Percentiles rank a stretch among this genome's conserved stretches.
Conservation (phyloP, 2,329 filamentous ascomycete genomes). For the Alternaria conjuncta region DNA sequence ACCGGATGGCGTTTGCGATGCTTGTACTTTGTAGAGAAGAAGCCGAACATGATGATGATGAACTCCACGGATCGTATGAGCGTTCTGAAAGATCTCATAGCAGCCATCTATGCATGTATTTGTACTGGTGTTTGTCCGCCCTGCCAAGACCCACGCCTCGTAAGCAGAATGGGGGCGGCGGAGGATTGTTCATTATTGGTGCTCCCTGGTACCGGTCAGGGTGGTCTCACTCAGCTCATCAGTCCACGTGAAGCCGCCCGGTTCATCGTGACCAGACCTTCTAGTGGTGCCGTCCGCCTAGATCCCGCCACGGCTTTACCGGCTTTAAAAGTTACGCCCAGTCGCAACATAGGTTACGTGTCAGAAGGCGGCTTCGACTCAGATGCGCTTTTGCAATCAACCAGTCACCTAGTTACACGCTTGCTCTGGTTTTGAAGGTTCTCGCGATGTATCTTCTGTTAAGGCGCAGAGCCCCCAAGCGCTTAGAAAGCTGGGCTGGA, state of each 20-base stretch:
- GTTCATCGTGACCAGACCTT: background rate
- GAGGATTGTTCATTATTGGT: background rate
- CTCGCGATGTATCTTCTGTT: no score
- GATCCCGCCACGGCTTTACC: background rate
- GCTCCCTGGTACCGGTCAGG: background rate
- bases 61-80: background rate
- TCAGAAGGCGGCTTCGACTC: background rate
- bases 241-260: background rate
- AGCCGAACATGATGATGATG: background rate
- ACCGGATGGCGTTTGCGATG: background rate
- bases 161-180: background rate
- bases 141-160: background rate
- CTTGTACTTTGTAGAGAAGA: background rate
- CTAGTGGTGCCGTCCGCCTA: background rate
- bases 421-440: no score
- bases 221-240: background rate
- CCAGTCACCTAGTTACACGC: no score
- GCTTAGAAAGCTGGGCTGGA: background rate
- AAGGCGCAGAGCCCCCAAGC: background rate
- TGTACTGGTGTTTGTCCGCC: background rate
- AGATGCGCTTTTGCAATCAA: background rate
- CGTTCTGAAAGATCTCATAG: background rate
- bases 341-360: background rate
- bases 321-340: background rate
- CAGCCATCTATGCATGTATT: background rate